These are phyloP conservation scores for Clonostachys rosea DNA, from an alignment of 2,329 filamentous ascomycete genomes.

Conservation along the genomic window DNA sequence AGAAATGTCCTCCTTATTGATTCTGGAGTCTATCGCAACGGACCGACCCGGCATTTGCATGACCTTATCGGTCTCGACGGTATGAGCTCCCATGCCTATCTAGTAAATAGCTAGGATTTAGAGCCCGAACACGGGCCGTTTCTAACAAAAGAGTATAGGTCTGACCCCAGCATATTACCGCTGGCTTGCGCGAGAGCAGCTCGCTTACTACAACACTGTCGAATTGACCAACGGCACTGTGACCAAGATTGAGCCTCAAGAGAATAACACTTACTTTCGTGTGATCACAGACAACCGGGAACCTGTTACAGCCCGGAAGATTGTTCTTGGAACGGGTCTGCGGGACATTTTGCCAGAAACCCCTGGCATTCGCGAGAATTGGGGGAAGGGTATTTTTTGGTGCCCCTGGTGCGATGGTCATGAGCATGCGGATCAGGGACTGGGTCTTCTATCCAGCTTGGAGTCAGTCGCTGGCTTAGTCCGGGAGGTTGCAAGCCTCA, in stretches of 20 bases:
- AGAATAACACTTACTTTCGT: constrained; percentile 37
- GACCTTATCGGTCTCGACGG: constrained; percentile 58
- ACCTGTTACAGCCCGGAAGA: constrained; percentile 41
- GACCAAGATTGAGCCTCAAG: constrained; percentile 25
- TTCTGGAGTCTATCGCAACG: constrained; percentile 54
- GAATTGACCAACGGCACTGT: constrained; percentile 48
- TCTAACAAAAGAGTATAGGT: constrained; percentile 28
- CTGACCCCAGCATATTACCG: constrained; percentile 51
- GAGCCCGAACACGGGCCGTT: neutral
- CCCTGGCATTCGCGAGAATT: constrained; percentile 48
- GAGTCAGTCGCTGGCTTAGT: constrained; percentile 36
- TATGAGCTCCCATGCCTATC: constrained; percentile 14
- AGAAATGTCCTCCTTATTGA: constrained; percentile 52
- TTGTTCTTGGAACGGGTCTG: constrained; percentile 55
- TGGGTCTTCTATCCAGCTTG: constrained; percentile 44
- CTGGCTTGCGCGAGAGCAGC: constrained; percentile 44
- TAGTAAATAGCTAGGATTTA: neutral
- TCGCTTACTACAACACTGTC: constrained; percentile 44
- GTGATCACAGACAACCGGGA: constrained; percentile 19
- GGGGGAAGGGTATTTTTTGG: constrained; percentile 58
- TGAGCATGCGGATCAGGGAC: constrained; percentile 53
- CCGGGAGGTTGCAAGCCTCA: constrained; percentile 48
- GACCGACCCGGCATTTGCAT: constrained; percentile 51
- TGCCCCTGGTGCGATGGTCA: constrained; percentile 62
- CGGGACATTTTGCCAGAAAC: constrained; percentile 48